Conservation (phyloP, 768 basidiomycete species). For the Trametes gibbosa region DNA sequence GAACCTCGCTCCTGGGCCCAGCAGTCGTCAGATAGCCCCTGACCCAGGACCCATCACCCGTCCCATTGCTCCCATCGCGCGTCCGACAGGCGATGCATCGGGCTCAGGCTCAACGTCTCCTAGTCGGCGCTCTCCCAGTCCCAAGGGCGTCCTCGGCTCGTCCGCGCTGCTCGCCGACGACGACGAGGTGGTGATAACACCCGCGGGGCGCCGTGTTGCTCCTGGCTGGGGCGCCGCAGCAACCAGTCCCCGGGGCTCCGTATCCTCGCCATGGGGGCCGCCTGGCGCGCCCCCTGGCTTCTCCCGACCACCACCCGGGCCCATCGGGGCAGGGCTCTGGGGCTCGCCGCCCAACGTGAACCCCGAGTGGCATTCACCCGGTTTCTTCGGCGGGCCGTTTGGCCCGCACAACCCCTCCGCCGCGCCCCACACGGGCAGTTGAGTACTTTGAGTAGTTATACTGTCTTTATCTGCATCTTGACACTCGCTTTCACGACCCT, state of each 20-base stretch:
- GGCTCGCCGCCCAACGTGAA: conserved; percentile 20
- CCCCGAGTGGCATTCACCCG: conserved; percentile 49
- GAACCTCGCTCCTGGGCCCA: conserved; percentile 45
- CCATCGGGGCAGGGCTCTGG: conserved; percentile 30
- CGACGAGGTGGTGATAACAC: conserved; percentile 67
- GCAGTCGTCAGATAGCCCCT: conserved; percentile 42
- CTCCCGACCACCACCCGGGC: conserved; percentile 16
- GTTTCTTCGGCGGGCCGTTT: conserved; percentile 49
- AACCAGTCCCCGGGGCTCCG: conserved; percentile 42
- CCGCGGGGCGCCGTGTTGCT: conserved; percentile 39
- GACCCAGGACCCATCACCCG: conserved; percentile 62
- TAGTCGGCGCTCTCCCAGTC: conserved; percentile 47
- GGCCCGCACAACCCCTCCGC: conserved; percentile 50
- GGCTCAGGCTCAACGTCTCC: conserved; percentile 64
- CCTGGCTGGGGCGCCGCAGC: conserved; percentile 51
- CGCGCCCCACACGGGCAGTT: conserved; percentile 37
- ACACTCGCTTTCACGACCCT: conserved; percentile 8
- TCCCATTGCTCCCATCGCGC: conserved; percentile 65
- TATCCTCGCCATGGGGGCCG: conserved; percentile 45
- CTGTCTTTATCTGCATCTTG: conserved; percentile 24
- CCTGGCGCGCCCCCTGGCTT: conserved; percentile 32
- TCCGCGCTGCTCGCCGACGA: conserved; percentile 77
- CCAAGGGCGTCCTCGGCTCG: conserved; percentile 71
- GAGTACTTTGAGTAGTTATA: conserved; percentile 24
- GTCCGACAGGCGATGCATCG: conserved; percentile 46